These are phyloP conservation scores for Rhizoctonia solani DNA, from an alignment of 1,284 basidiomycete genomes.

Conservation along the genomic window DNA sequence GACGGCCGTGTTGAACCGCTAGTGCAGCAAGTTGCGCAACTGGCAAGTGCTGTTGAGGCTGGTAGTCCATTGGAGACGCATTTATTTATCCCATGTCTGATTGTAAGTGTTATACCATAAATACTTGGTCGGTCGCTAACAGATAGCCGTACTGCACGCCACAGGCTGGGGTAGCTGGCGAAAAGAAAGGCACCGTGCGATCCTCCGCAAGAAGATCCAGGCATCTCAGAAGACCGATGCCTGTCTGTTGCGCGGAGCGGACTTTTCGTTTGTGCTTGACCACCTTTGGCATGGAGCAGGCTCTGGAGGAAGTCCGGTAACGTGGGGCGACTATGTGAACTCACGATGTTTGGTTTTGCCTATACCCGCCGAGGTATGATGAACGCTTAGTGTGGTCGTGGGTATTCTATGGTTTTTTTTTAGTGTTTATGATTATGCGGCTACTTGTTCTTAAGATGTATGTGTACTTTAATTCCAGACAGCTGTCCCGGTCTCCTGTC, in stretches of 20 bases:
- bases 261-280: neutral
- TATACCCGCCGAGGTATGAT: too few relatives aligned
- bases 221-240: neutral
- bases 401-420: too few relatives aligned
- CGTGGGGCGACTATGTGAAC: conserved; percentile 5
- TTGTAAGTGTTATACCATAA: neutral
- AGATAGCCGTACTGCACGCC: neutral
- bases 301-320: neutral
- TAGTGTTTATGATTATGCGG: too few relatives aligned
- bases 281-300: conserved; percentile 21
- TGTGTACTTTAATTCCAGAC: too few relatives aligned
- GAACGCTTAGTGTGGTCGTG: too few relatives aligned
- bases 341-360: too few relatives aligned
- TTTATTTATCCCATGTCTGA: neutral
- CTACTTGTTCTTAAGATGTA: too few relatives aligned
- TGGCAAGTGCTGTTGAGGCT: neutral
- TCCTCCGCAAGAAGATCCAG: neutral
- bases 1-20: conserved; percentile 7
- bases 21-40: conserved; percentile 5
- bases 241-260: neutral
- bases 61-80: neutral
- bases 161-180: conserved; percentile 22
- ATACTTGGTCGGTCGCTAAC: neutral
- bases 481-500: too few relatives aligned
- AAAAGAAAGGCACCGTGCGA: conserved; percentile 18